A percentile compares a stretch with the other conserved stretches of the same genome.
These are phyloP conservation scores for Basidioascus undulatus DNA, from an alignment of 768 basidiomycete species.

Conservation along the genomic window DNA sequence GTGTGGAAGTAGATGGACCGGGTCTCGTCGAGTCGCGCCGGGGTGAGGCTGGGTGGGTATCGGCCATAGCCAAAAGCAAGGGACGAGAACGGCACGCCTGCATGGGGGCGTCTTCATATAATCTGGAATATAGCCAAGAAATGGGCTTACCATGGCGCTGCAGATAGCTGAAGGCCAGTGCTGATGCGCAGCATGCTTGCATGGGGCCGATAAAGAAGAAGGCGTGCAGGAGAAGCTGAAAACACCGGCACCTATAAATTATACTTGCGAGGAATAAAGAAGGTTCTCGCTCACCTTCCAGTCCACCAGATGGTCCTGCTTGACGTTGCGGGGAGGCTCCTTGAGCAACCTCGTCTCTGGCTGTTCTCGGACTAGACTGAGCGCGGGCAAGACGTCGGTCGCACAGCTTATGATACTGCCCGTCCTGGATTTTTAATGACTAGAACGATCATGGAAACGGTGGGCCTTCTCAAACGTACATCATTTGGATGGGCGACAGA, in stretches of 20 bases:
- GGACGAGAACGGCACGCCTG: constrained; percentile 28
- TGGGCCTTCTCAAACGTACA: no score
- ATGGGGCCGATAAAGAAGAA: constrained; percentile 32
- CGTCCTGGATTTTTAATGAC: no score
- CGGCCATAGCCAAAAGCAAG: constrained; percentile 26
- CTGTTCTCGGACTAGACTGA: constrained; percentile 33
- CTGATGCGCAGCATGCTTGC: constrained; percentile 27
- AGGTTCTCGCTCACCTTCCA: no score
- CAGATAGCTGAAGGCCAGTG: constrained; percentile 29
- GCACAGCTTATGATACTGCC: constrained; percentile 35
- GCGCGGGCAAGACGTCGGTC: constrained; percentile 34
- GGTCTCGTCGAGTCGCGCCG: constrained; percentile 22
- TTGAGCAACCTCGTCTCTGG: constrained; percentile 36
- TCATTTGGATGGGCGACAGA: constrained; percentile 29
- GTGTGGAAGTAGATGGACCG: constrained; percentile 32
- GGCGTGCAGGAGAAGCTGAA: constrained; percentile 31
- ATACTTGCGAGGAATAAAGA: no score
- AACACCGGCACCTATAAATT: no score
- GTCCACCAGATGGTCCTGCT: constrained; percentile 32
- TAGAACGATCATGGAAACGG: no score
- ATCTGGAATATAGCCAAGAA: no score
- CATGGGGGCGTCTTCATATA: no score
- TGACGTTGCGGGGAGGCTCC: constrained; percentile 31
- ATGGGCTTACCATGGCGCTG: no score
- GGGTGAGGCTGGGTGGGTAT: constrained; percentile 13